Base-by-base conservation (phyloP, 225 moss, liverwort and hornwort species). In the Marchantia polymorpha region DNA sequence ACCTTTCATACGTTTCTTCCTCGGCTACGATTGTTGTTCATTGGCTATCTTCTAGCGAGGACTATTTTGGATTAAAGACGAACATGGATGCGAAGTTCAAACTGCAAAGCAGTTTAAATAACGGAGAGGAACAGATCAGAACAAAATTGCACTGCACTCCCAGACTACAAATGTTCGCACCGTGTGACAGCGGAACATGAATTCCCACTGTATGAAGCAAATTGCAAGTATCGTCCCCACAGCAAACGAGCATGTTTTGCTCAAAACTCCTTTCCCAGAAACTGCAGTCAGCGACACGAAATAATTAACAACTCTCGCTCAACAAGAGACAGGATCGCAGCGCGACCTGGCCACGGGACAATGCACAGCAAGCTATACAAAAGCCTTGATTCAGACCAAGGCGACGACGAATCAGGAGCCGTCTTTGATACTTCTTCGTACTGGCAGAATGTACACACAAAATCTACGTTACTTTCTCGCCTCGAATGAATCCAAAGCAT, bases 21-120 rank as follows among this genome's bases (percentile, higher is more conserved):
- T 2, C 17, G 15, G 22, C 13, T 49, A 19, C 22, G 46, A 25
- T 69, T 47, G 68, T 46, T 39, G 68, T 46, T 69, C 4, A 71
- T 17, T 49, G 51, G n/a, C 50, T 71, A 51, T 71, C n/a, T 39
- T 7, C 16, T 16, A 10, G 23, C 23, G n/a, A 50, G 11, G 71
- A 65, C 11, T 5, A 58, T 12, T 15, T 17, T 7, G 59, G 22
- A 59, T 17, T 16, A 61, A n/a, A 12, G 29, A 70, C 70, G 47
- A n/a, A 50, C 49, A 71, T 71, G 50, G 71, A 49, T 71, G 49
- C 10, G 25, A 47, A 71, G 15, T n/a, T 12, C 11, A 71, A 71
- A 71, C 71, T 71, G 71, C 71, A 71, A 71, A 71, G 71, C 71
- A 71, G 71, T 71, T 71, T 70, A 17, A 70, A 50, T 70, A 50